Base-by-base conservation (phyloP, 1,139 yeast species). In the Candida sanyaensis region DNA sequence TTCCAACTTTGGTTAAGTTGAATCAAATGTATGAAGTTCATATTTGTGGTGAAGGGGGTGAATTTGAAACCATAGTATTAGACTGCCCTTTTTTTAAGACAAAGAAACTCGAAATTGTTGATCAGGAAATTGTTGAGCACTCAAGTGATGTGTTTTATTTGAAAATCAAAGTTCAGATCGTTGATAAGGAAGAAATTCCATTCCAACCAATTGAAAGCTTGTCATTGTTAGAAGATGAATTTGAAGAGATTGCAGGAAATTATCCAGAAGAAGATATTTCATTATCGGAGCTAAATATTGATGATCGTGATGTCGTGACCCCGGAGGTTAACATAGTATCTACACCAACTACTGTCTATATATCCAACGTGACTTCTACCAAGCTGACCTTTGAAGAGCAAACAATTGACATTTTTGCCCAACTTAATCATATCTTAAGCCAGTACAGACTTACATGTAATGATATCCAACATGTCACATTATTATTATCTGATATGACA, bases 31-130 rank as follows among this genome's bases (percentile, higher is more conserved):
- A 82, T 64, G 96, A 92, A 1, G 88, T 92, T 8, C 97, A 93
- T 64, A 83, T 93, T 0, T 93, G 99, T 70, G 99, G 99, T 7
- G 99, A 93, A 71, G 99, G 99, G 21, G 99, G 99, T 1, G 99
- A 93, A 65, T 93, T 91, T 64, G 99, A 93, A 63, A 86, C 97
- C 0, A 71, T 92, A 55, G 98, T 93, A 2, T 73, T 93, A 29
- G 97, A 93, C 65, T 88, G 96, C 2, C 96, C 96, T 0, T 84
- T 88, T 51, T 93, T 93, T 67, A 71, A 69, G 36, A 49, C 59
- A 17, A 81, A 82, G 44, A 73, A 68, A 50, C 64, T 92, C 42
- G 71, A 68, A 13, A 68, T 88, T 17, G 66, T 63, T 0, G 69
- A 74, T 3, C 62, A 69, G 29, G 63, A 69, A 29, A 64, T 80